phyloP scores from a whole-genome alignment of 2,329 filamentous ascomycete genomes.

The Pseudopyrenochaeta lycopersici region DNA sequence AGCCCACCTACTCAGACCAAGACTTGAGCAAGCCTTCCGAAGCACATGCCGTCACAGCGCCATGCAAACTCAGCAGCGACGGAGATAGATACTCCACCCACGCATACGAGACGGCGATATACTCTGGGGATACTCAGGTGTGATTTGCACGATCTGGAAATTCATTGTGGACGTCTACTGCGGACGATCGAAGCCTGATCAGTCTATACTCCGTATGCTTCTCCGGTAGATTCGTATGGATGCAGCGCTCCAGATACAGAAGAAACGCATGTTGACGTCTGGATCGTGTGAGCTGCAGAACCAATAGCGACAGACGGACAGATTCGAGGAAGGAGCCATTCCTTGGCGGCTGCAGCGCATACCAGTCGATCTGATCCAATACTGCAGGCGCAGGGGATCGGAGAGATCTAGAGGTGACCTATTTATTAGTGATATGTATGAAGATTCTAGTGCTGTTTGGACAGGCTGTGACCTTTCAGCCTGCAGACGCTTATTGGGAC shows the following conservation, averaged over 20 bases:
- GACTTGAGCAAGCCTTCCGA: constrained; percentile 11
- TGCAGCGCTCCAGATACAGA: constrained; percentile 11
- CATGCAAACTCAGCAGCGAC: constrained; percentile 25
- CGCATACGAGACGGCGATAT: constrained; percentile 46
- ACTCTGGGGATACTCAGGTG: constrained; percentile 25
- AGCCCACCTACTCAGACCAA: constrained; percentile 40
- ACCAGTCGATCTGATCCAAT: no score
- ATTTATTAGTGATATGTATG: no score
- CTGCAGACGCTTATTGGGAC: no score
- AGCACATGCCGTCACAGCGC: constrained; percentile 23
- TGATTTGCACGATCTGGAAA: constrained; percentile 19
- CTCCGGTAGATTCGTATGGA: constrained; percentile 14
- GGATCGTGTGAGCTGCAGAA: not conserved
- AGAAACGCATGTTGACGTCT: not conserved
- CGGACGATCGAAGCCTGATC: constrained; percentile 17
- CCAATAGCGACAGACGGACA: not conserved
- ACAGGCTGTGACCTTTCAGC: no score
- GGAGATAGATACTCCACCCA: constrained; percentile 26
- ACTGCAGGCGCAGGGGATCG: no score
- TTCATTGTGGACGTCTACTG: constrained; percentile 23
- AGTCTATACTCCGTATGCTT: constrained; percentile 19
- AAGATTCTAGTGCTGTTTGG: no score
- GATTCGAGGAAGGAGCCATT: no score
- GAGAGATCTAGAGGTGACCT: no score
- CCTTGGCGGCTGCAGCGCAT: no score